These are phyloP conservation scores for Coccomyxa subellipsoidea DNA, from an alignment of 163 green algal genomes.

Conservation along the genomic window DNA sequence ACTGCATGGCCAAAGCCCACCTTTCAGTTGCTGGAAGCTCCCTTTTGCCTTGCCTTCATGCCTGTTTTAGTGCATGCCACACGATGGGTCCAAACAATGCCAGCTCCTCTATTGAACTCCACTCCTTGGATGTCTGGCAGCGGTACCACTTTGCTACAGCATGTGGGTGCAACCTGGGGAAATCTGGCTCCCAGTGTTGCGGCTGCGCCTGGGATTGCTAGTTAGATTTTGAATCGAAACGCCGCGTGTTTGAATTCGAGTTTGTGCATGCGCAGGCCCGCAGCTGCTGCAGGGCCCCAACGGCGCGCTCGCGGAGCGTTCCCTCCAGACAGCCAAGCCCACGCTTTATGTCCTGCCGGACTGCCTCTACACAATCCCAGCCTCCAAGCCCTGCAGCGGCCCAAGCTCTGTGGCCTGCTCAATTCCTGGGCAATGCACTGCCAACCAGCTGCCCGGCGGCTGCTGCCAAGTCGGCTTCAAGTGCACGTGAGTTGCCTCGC, in stretches of 20 bases:
- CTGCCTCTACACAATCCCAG: not conserved
- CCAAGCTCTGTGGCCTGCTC: not conserved
- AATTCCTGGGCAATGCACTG: not conserved
- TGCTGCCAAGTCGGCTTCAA: conserved; percentile 9
- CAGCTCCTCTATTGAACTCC: not conserved
- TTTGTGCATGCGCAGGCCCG: not conserved
- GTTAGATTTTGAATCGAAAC: too few relatives aligned
- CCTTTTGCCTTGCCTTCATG: too few relatives aligned
- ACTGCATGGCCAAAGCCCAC: too few relatives aligned
- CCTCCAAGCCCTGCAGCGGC: conserved; percentile 1
- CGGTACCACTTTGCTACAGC: too few relatives aligned
- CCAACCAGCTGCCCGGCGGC: conserved; percentile 1
- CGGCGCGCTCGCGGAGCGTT: not conserved
- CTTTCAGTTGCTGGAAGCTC: too few relatives aligned
- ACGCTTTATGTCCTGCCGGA: not conserved
- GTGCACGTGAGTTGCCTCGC: not conserved
- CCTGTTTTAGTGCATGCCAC: too few relatives aligned
- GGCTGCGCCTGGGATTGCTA: too few relatives aligned
- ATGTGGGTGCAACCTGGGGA: too few relatives aligned
- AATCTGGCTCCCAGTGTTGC: too few relatives aligned
- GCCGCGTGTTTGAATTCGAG: too few relatives aligned
- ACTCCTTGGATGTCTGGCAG: not conserved
- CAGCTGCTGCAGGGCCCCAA: not conserved
- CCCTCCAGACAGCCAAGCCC: not conserved
- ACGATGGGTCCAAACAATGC: too few relatives aligned